These are phyloP conservation scores for Drechmeria coniospora DNA, from an alignment of 2,329 filamentous ascomycete genomes.

Conservation along the genomic window DNA sequence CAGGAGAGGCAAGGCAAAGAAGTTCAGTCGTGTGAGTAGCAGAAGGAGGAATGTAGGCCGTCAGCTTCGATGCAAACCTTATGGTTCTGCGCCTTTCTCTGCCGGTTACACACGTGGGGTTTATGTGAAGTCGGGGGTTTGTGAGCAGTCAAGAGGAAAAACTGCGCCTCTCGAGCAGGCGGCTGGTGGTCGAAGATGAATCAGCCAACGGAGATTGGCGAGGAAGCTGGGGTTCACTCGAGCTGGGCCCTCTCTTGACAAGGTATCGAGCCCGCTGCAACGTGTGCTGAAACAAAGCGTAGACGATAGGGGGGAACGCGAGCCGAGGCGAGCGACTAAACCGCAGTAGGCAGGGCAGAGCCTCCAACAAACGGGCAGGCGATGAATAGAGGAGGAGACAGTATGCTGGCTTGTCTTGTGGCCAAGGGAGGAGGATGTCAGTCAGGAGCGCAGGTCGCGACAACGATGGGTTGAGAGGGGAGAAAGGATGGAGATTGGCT, in stretches of 20 bases:
- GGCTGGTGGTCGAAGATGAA: not conserved
- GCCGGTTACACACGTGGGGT: too few species aligned
- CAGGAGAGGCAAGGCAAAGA: conserved; percentile 16
- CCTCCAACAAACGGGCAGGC: not conserved
- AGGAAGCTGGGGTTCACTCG: too few species aligned
- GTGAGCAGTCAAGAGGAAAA: not conserved
- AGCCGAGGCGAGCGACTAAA: not conserved
- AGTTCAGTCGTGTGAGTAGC: conserved; percentile 16
- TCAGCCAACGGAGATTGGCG: too few species aligned
- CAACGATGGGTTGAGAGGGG: not conserved
- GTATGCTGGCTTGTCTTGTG: conserved; percentile 1
- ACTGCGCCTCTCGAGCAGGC: not conserved
- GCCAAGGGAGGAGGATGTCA: not conserved
- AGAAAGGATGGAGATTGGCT: not conserved
- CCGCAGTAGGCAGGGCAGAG: not conserved
- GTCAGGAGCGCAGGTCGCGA: conserved; percentile 2
- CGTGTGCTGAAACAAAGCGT: too few species aligned
- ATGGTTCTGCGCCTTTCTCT: too few species aligned
- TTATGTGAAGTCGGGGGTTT: too few species aligned
- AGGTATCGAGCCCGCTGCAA: too few species aligned
- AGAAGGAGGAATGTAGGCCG: conserved; percentile 3
- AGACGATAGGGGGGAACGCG: not conserved
- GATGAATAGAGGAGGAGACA: not conserved
- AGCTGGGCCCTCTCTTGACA: too few species aligned
- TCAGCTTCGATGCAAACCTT: conserved; percentile 21